Evolutionary conservation across 1,284 basidiomycete genomes (phyloP), one percentile per base, ranked within the genome.

Genomic region (Cutaneotrichosporon curvatum): DNA sequence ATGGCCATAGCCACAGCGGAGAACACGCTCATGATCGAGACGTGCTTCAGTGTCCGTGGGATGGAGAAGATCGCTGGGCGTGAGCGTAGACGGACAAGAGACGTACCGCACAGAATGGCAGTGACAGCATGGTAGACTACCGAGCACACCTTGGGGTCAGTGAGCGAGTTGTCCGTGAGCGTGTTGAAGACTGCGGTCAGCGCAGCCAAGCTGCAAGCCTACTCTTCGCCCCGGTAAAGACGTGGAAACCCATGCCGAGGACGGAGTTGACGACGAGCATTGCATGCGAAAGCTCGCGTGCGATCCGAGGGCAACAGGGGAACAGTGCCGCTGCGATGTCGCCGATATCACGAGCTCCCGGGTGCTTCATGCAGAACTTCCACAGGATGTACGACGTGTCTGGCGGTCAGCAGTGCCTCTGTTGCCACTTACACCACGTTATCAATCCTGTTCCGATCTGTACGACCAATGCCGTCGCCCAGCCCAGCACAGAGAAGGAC

Each of bases 311-410:
- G 76, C 78, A 19, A 12, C 18, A 11, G 15, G 56, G 56, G 51
- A 67, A 67, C 33, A 82, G 73, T 32, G 75, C 70, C 25, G 73
- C 73, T 3, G 80, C 81, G 25, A 83, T 79, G 55, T 83, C 81
- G 60, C 79, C 81, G 22, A 83, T 79, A 56, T 82, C 78, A n/a
- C 75, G 74, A 10, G 76, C 67, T 44, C 79, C 75, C 0, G 81
- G 81, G 50, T 83, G 75, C 49, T 71, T 71, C 57, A 83, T 73
- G 62, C 79, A 81, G 64, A 78, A 84, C 45, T 68, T 59, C 67
- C 65, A 69, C 9, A 65, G 51, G n/a, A 59, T 40, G 44, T 69
- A 69, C 11, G 56, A 60, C 1, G 66, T 68, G 54, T 67, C 64
- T 67, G 40, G 1, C 0, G 15, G 25, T 49, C 43, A 49, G 18